These are phyloP conservation scores for Angomonas deanei DNA, from an alignment of 208 protist genomes.

Conservation along the genomic window DNA sequence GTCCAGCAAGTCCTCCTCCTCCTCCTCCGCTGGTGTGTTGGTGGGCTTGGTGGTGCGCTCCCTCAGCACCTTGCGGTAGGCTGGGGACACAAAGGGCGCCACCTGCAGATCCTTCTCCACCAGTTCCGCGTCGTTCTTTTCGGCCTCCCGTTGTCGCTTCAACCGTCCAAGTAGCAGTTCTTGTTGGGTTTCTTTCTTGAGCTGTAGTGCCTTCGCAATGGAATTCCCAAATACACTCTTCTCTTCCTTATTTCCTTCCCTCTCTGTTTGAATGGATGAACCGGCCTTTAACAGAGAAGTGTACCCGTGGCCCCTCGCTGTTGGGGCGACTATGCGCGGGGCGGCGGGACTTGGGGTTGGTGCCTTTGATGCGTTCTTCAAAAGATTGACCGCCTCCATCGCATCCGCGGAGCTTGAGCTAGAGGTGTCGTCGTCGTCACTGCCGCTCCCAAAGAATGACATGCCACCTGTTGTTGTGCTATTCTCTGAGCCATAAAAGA, in stretches of 20 bases:
- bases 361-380: not conserved
- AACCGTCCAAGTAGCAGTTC: slow-evolving; percentile 19
- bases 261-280: no score
- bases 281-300: no score
- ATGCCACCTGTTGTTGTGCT: not conserved
- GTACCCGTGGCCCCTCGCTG: no score
- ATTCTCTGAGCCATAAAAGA: not conserved
- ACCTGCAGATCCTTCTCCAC: slow-evolving; percentile 41
- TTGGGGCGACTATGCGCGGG: not conserved
- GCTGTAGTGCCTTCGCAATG: slow-evolving; percentile 26
- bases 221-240: slow-evolving; percentile 30
- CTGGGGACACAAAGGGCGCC: slow-evolving; percentile 35
- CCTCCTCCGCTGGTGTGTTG: not conserved
- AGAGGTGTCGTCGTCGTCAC: not conserved
- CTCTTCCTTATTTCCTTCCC: not conserved
- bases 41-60: slow-evolving; percentile 9
- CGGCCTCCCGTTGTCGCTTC: slow-evolving; percentile 20
- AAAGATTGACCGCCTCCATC: not conserved
- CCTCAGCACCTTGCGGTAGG: slow-evolving; percentile 24
- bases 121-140: slow-evolving; percentile 19
- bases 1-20: not conserved
- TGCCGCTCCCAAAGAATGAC: not conserved
- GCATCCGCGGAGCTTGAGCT: not conserved
- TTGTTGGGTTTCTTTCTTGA: slow-evolving; percentile 24
- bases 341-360: not conserved